Evolutionary conservation across 176 grass and related monocot species (phyloP).

Genomic region (Thinopyrum elongatum): DNA sequence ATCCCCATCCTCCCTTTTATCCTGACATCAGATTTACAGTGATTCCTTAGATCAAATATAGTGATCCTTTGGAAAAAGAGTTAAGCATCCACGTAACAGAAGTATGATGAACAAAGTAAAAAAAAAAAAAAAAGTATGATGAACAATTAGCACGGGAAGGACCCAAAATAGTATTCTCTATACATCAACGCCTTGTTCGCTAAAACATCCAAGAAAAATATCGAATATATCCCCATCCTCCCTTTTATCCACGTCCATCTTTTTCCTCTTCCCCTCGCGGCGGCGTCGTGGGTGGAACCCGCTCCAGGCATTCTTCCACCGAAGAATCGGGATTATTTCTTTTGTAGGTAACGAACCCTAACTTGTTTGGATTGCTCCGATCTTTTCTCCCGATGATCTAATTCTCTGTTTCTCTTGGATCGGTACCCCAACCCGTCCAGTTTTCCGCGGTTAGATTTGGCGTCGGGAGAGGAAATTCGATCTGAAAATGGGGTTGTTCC

Average conservation of each 20-base stretch:
- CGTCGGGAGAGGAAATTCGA: constrained; percentile 16
- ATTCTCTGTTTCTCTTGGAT: neutral
- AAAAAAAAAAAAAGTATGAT: too few relatives aligned
- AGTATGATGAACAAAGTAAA: too few relatives aligned
- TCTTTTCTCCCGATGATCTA: neutral
- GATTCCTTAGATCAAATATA: too few relatives aligned
- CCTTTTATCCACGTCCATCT: neutral
- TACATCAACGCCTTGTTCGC: neutral
- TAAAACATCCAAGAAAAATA: neutral
- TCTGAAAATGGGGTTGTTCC: constrained; percentile 70
- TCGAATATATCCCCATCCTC: neutral
- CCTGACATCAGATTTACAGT: neutral
- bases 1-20: neutral
- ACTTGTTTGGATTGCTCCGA: neutral
- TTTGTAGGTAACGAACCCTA: constrained; percentile 7
- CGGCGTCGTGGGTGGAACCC: neutral
- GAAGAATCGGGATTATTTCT: neutral
- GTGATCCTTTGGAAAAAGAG: too few relatives aligned
- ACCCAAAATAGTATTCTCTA: too few relatives aligned
- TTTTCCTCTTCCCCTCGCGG: neutral
- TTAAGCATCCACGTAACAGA: too few relatives aligned
- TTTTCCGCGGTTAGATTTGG: neutral
- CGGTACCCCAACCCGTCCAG: neutral
- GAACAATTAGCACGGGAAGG: too few relatives aligned
- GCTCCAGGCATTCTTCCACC: constrained; percentile 1